Base-by-base conservation (phyloP, 306 rosid species). In the Abrus pulchellus region DNA sequence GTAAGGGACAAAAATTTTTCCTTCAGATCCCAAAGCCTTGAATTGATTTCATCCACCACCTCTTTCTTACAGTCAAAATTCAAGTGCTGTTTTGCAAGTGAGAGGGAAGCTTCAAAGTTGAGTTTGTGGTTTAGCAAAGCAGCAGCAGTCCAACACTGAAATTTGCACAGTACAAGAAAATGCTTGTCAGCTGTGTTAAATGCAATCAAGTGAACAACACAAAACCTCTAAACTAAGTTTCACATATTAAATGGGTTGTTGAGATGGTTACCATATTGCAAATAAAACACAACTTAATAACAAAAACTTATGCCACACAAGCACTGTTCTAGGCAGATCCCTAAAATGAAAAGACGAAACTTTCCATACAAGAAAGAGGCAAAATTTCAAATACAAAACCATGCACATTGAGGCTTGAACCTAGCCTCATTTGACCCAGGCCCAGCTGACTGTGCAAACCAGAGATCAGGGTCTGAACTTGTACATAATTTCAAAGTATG, bases 81-180 rank as follows among this genome's bases (percentile, higher is more conserved):
- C 60, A 95, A 84, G 86, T 90, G 89, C 82, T 69, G 82, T 77
- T 77, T 93, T n/a, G 97, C 96, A 60, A 87, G 93, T 49, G 54
- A 54, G 54, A 90, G 65, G 10, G 98, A 93, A 83, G 84, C 89
- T 88, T 84, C 86, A 69, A 76, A 86, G 82, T 87, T 87, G 78
- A 95, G 73, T 84, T 93, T 93, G 86, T 88, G 86, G n/a, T 84
- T 85, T 73, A 85, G 83, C 87, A 90, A 65, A 68, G 98, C 83
- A 76, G 94, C 92, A 55, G 84, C 93, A 79, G 86, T 88, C 92
- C 96, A 95, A 80, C 98, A 91, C 99, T 95, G 94, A 82, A 86
- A 87, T 81, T 82, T 72, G 66, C 79, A 75, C 28, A 20, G 71
- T 4, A 47, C 79, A 82, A 28, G 32, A 54, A 73, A 81, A 74